Conservation (phyloP, 352 stramenopile genomes). For the Globisporangium polare region DNA sequence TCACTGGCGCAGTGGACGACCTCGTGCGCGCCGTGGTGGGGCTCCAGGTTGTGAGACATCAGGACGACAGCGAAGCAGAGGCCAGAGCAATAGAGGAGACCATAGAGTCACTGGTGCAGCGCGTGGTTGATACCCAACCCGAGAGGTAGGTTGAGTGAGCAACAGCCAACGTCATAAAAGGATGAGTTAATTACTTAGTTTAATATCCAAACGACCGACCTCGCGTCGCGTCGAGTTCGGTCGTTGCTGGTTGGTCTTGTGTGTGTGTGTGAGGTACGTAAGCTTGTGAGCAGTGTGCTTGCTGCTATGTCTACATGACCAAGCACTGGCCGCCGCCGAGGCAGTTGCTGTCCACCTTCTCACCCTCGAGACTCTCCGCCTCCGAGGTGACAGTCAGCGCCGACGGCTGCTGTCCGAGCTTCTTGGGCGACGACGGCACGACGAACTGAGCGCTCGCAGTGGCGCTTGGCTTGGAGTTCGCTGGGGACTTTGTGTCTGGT, state of each 20-base stretch:
- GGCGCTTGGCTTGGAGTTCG: slow-evolving; percentile 11
- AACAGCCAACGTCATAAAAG: not conserved
- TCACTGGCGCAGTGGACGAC: not conserved
- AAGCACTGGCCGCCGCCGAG: slow-evolving; percentile 34
- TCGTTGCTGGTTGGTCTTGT: not conserved
- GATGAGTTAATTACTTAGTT: slow-evolving; percentile 6
- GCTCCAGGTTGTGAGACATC: not conserved
- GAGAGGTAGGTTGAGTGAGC: no score
- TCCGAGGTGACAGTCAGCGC: slow-evolving; percentile 14
- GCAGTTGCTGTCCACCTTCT: slow-evolving; percentile 38
- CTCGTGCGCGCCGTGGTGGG: slow-evolving; percentile 10
- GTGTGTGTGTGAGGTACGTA: not conserved
- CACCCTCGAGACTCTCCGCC: slow-evolving; percentile 10
- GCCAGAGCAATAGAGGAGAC: not conserved
- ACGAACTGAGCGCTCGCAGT: slow-evolving; percentile 4
- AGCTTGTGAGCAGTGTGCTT: not conserved
- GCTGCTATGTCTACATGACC: slow-evolving; percentile 40
- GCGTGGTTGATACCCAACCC: not conserved
- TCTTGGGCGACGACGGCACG: slow-evolving; percentile 4
- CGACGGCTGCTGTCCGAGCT: slow-evolving; percentile 15
- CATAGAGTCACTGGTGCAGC: not conserved
- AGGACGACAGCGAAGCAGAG: not conserved
- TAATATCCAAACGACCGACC: slow-evolving; percentile 6
- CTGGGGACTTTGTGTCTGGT: not conserved
- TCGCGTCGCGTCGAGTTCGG: not conserved